A percentile compares a stretch with the other conserved stretches of the same genome.
These are phyloP conservation scores for Sclerotinia nivalis DNA, from an alignment of 2,329 filamentous ascomycete species.

Conservation along the genomic window DNA sequence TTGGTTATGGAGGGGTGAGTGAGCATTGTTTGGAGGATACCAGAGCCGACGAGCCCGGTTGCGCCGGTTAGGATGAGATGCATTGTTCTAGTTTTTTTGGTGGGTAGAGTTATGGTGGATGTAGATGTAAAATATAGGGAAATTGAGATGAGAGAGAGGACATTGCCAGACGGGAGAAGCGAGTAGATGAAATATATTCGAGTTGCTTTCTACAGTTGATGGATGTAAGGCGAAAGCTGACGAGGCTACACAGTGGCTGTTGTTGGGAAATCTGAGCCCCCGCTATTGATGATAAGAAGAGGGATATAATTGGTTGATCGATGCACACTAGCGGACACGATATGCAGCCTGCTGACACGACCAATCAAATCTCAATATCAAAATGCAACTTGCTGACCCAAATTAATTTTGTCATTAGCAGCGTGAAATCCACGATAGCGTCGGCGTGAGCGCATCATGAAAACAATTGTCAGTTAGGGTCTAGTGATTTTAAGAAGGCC, in stretches of 20 bases:
- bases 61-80: slow-evolving; percentile 69
- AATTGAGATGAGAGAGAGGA: neutral
- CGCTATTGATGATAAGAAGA: neutral
- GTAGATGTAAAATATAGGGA: neutral
- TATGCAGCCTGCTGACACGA: slow-evolving; percentile 9
- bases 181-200: neutral
- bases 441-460: neutral
- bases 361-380: neutral
- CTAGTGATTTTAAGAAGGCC: neutral
- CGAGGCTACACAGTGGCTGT: slow-evolving; percentile 9
- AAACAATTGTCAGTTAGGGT: neutral
- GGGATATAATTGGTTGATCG: neutral
- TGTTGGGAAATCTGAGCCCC: neutral
- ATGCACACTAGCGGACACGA: neutral
- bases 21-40: slow-evolving; percentile 62
- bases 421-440: neutral
- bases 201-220: neutral
- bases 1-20: slow-evolving; percentile 54
- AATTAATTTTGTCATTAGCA: neutral
- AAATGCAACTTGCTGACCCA: slow-evolving; percentile 11
- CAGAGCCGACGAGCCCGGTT: slow-evolving; percentile 65
- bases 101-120: neutral
- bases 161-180: neutral
- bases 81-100: slow-evolving; percentile 44
- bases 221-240: neutral